A percentile compares a stretch with the other conserved stretches of the same genome.
phyloP scores from a whole-genome alignment of 805 yeast species.

The Sugiyamaella valdiviana region DNA sequence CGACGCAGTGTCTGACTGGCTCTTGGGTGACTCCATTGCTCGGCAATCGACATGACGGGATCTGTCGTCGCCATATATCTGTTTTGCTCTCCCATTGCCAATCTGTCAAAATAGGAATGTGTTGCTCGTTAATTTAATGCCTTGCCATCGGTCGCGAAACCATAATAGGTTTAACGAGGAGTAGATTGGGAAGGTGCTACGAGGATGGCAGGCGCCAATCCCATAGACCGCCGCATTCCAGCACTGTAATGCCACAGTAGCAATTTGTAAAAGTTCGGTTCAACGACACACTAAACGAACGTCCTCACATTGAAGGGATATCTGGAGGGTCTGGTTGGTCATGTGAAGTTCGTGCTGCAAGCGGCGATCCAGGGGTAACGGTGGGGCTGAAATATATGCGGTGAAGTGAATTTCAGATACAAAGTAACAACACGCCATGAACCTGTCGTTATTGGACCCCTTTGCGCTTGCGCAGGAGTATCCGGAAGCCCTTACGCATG shows the following conservation, averaged over 20 bases:
- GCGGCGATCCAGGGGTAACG: not conserved
- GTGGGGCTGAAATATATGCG: not conserved
- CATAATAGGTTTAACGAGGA: not conserved
- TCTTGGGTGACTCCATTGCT: not conserved
- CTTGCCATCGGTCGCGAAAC: not conserved
- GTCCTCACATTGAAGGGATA: no score
- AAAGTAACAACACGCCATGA: slow-evolving; percentile 37
- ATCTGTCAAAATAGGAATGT: not conserved
- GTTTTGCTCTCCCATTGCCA: no score
- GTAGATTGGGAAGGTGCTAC: not conserved
- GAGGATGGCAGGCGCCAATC: no score
- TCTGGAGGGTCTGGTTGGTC: no score
- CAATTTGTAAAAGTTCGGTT: no score
- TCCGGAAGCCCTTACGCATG: slow-evolving; percentile 75
- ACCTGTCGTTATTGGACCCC: slow-evolving; percentile 79
- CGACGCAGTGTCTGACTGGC: not conserved
- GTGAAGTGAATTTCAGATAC: not conserved
- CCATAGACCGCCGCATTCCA: no score
- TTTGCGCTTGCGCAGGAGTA: slow-evolving; percentile 86
- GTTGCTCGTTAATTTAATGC: not conserved
- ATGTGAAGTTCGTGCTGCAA: no score
- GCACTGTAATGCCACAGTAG: no score
- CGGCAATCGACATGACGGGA: not conserved
- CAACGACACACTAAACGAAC: no score
- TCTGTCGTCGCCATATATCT: no score